phyloP scores from a whole-genome alignment of 179 eudicot species.

The Beta lomatogona region DNA sequence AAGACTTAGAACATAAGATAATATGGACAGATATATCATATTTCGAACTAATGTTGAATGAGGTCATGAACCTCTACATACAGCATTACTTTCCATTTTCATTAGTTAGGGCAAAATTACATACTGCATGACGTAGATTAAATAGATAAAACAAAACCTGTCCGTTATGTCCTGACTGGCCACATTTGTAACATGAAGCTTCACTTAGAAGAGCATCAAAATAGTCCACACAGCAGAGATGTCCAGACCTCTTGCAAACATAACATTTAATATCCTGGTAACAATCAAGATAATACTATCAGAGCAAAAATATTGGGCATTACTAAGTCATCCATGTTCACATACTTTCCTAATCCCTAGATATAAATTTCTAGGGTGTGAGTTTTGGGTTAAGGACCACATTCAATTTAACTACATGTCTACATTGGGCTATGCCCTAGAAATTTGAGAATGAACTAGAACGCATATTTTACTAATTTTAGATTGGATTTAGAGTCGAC shows the following conservation, averaged over 20 bases:
- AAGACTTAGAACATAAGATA: background rate
- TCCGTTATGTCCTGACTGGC: slow-evolving; percentile 82
- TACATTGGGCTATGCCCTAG: background rate
- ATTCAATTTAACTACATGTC: background rate
- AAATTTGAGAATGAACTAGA: background rate
- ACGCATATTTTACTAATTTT: background rate
- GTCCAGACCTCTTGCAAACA: slow-evolving; percentile 80
- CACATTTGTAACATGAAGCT: slow-evolving; percentile 91
- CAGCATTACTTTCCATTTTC: background rate
- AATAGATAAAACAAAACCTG: slow-evolving; percentile 42
- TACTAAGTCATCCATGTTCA: background rate
- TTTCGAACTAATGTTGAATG: background rate
- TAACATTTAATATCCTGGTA: slow-evolving; percentile 85
- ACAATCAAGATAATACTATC: background rate
- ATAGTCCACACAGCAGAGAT: slow-evolving; percentile 83
- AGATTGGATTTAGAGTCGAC: background rate
- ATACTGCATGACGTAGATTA: background rate
- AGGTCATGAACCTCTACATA: background rate
- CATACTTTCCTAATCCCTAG: background rate
- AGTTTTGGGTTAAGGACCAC: background rate
- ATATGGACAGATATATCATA: background rate
- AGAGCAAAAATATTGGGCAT: background rate
- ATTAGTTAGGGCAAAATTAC: background rate
- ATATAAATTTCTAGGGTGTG: background rate
- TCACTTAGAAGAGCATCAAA: slow-evolving; percentile 43